A percentile compares a stretch with the other conserved stretches of the same genome.
phyloP scores from a whole-genome alignment of 73 alveolate genomes.

The Breviolum minutum region DNA sequence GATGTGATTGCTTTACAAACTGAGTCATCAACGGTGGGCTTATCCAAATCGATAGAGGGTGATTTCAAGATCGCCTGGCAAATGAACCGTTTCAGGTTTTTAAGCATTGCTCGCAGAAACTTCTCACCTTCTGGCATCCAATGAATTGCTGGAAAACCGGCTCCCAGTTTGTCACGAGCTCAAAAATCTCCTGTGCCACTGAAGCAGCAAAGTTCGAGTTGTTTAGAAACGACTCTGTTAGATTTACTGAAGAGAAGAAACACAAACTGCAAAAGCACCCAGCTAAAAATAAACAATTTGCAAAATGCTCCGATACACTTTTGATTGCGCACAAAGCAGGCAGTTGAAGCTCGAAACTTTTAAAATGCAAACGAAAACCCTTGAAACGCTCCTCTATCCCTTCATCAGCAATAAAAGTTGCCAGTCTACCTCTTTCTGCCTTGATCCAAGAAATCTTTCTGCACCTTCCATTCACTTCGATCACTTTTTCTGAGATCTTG shows the following conservation, averaged over 20 bases:
- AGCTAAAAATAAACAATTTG: no score
- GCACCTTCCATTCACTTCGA: not conserved
- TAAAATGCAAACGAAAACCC: no score
- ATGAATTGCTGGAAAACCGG: conserved; percentile 88
- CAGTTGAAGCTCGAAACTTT: not conserved
- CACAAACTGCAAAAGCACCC: no score
- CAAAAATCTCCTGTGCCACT: conserved; percentile 42
- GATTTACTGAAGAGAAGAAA: no score
- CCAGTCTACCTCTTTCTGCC: conserved; percentile 91
- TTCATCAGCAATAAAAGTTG: conserved; percentile 81
- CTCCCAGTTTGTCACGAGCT: conserved; percentile 53
- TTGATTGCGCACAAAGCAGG: not conserved
- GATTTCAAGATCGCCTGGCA: conserved; percentile 63
- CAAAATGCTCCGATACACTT: no score
- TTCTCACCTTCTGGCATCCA: conserved; percentile 44
- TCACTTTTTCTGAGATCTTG: not conserved
- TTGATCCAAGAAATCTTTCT: not conserved
- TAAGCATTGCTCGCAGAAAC: not conserved
- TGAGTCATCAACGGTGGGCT: conserved; percentile 57
- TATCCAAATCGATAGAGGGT: conserved; percentile 76
- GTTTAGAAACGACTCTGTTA: not conserved
- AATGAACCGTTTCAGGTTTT: no score
- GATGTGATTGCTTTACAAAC: not conserved
- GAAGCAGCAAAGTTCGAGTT: not conserved
- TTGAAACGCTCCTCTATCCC: conserved; percentile 39